Evolutionary conservation across 2,329 filamentous ascomycete species (phyloP), one percentile per base, ranked within the genome.

Genomic region (Hansfordia pulvinata): DNA sequence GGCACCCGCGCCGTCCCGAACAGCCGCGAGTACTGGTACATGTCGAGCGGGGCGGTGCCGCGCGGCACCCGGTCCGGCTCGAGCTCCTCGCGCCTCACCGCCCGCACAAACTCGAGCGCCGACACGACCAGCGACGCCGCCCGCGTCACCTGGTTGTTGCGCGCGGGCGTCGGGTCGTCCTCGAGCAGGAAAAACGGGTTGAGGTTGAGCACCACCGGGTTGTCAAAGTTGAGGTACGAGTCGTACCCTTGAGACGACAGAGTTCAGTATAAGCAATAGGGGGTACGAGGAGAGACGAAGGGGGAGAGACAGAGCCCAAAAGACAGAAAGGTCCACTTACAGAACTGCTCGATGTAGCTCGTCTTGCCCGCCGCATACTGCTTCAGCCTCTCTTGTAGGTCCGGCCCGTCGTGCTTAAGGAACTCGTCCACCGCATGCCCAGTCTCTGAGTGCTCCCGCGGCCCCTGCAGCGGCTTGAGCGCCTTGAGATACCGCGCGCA

Each of bases 281-380:
- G 11, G 9, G 9, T 8, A 17, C 15, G 7, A 2, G 7, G 7
- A 11, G n/a, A 5, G 6, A 10, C 9, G 15, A 18, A 11, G n/a
- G 9, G 12, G 8, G 9, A 29, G 10, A 31, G 27, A 9, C 11
- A 9, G 9, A 6, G n/a, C 9, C 9, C 13, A 28, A n/a, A 9
- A 6, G 15, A 11, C 6, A 13, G 6, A 17, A 8, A 22, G 18
- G 12, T 14, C 10, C 23, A 67, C 82, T 48, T 69, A 93, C 88
- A 98, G 43, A 98, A 98, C 44, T 98, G 90, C 49, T 96, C 90
- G 42, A 98, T 96, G 48, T 94, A 98, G 53, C 88, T 96, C 19
- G 83, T 83, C 56, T 86, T 88, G 23, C 80, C 84, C 25, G 73
- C 75, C 7, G 90, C 86, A 59, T 96, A 98, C 42, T 77, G 75